Evolutionary conservation across 2,329 filamentous ascomycete genomes (phyloP).

Genomic region (Ceratocystiopsis sp.): DNA sequence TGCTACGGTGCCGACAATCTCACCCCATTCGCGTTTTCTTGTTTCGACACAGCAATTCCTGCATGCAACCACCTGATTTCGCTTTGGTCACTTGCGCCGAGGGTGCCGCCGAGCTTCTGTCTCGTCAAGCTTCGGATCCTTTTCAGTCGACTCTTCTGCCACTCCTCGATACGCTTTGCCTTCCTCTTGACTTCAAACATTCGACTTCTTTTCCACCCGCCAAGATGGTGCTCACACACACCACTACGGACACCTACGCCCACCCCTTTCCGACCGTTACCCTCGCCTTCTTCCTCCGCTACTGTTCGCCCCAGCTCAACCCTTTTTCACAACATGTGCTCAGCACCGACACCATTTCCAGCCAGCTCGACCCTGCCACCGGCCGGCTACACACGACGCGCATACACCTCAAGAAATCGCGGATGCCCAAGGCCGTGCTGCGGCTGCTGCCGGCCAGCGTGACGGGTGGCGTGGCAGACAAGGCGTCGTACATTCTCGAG

Average conservation of each 20-base stretch:
- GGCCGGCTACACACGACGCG: constrained; percentile 63
- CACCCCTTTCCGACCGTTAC: constrained; percentile 75
- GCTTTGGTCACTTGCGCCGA: background rate
- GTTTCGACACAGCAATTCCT: background rate
- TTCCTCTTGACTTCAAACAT: background rate
- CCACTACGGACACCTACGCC: constrained; percentile 54
- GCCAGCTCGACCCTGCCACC: constrained; percentile 53
- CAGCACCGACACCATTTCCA: constrained; percentile 67
- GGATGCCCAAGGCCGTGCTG: constrained; percentile 55
- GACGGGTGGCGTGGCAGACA: constrained; percentile 47
- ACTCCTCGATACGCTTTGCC: background rate
- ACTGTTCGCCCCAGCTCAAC: constrained; percentile 53
- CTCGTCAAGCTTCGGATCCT: constrained; percentile 5
- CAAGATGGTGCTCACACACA: constrained; percentile 45
- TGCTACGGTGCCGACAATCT: background rate
- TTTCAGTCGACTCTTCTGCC: background rate
- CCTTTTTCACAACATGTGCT: constrained; percentile 70
- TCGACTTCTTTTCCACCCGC: background rate
- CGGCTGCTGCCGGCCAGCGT: constrained; percentile 57
- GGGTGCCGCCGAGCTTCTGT: constrained; percentile 6
- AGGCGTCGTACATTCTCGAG: constrained; percentile 67
- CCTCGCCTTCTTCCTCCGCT: constrained; percentile 77
- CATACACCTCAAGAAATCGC: constrained; percentile 67
- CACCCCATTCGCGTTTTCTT: background rate
- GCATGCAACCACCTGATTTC: too few relatives aligned